Percentiles rank a stretch among this genome's conserved stretches.
Evolutionary conservation across 352 stramenopile species (phyloP).

Genomic region (Halophytophthora batemanensis): DNA sequence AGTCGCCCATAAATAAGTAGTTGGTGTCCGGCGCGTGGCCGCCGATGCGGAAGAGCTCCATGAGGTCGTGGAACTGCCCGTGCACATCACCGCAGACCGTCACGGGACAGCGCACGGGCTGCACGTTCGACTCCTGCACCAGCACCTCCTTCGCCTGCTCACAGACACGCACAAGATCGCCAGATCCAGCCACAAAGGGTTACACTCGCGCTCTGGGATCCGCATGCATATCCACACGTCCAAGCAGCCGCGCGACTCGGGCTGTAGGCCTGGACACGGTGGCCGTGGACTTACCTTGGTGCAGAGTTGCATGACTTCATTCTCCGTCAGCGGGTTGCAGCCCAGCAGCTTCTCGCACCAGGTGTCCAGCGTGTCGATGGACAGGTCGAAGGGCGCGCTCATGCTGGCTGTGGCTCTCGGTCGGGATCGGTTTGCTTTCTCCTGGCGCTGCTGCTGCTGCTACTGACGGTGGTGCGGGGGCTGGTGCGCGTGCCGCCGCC

Average conservation of each 20-base stretch:
- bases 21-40: slow-evolving; percentile 98
- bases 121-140: slow-evolving; percentile 96
- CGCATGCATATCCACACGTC: no score
- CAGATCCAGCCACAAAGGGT: no score
- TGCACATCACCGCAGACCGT: slow-evolving; percentile 99
- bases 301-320: slow-evolving; percentile 94
- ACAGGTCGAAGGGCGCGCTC: slow-evolving; percentile 70
- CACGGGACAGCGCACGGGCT: slow-evolving; percentile 95
- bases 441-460: no score
- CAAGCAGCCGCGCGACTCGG: no score
- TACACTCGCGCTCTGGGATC: no score
- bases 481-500: no score
- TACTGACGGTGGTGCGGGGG: no score
- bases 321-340: slow-evolving; percentile 94
- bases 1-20: slow-evolving; percentile 99
- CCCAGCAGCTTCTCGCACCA: slow-evolving; percentile 94
- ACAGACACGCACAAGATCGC: no score
- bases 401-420: no score
- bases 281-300: no score
- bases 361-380: slow-evolving; percentile 88
- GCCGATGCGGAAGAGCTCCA: slow-evolving; percentile 98
- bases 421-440: no score
- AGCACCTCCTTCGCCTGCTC: slow-evolving; percentile 96
- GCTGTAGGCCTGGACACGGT: no score
- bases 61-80: slow-evolving; percentile 99